A percentile compares a stretch with the other conserved stretches of the same genome.
Conservation (phyloP, 2,329 filamentous ascomycete species). For the Plenodomus tracheiphilus region DNA sequence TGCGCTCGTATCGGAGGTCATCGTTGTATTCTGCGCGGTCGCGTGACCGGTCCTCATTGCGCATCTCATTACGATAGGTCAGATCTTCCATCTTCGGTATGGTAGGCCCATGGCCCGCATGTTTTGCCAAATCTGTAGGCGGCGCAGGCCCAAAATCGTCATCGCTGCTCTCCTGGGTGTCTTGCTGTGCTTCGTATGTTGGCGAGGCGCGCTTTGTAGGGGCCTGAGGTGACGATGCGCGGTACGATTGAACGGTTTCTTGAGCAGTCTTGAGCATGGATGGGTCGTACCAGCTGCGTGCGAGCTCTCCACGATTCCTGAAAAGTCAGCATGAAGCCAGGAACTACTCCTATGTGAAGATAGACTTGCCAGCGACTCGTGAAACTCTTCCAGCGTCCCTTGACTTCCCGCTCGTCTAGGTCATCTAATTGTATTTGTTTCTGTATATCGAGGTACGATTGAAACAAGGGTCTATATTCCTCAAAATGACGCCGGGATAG, state of each 20-base stretch:
- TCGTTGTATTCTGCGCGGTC: conserved; percentile 50
- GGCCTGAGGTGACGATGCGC: conserved; percentile 11
- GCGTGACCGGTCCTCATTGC: conserved; percentile 58
- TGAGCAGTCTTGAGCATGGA: conserved; percentile 63
- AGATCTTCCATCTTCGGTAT: conserved; percentile 78
- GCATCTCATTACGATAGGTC: conserved; percentile 63
- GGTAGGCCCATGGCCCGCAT: conserved; percentile 53
- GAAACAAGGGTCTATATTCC: conserved; percentile 72
- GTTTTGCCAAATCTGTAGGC: conserved; percentile 42
- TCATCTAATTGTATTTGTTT: conserved; percentile 72
- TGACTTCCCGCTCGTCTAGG: conserved; percentile 74
- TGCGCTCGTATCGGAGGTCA: conserved; percentile 64
- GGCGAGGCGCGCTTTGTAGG: conserved; percentile 24
- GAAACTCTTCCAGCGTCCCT: conserved; percentile 93
- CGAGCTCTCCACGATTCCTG: conserved; percentile 83
- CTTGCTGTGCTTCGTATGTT: conserved; percentile 13
- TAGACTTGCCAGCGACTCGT: conserved; percentile 74
- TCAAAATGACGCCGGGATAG: conserved; percentile 72
- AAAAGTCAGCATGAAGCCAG: conserved; percentile 48
- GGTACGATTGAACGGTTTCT: conserved; percentile 31
- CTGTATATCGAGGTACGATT: conserved; percentile 84
- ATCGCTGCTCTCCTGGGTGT: conserved; percentile 22
- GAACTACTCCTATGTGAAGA: not conserved
- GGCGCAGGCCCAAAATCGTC: conserved; percentile 59
- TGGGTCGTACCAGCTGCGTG: conserved; percentile 92